Evolutionary conservation across 345 rosid genomes (phyloP).

Genomic region (Noccaea caerulescens): DNA sequence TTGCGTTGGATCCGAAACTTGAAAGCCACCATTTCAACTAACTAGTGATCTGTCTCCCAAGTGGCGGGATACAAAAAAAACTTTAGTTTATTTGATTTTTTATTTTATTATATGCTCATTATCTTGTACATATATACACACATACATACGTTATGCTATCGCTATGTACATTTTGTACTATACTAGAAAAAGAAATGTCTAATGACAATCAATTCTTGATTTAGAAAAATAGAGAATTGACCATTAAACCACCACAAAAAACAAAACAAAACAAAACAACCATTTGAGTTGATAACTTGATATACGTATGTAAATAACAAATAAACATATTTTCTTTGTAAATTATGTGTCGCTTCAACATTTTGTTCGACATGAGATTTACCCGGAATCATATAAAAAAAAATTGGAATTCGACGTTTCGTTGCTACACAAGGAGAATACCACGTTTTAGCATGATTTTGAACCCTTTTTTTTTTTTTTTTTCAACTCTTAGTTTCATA

Average conservation of each 20-base stretch:
- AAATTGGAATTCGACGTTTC: too few species aligned
- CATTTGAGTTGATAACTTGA: background rate
- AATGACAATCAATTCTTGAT: background rate
- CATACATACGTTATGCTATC: background rate
- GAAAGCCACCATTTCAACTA: constrained; percentile 49
- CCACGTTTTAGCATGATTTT: too few species aligned
- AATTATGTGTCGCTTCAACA: too few species aligned
- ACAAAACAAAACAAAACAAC: too few species aligned
- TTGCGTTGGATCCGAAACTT: constrained; percentile 54
- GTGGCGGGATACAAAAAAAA: constrained; percentile 41
- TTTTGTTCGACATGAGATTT: too few species aligned
- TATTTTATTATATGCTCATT: background rate
- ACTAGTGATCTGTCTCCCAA: constrained; percentile 48
- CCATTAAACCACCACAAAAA: constrained; percentile 17
- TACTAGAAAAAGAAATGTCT: background rate
- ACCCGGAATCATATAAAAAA: too few species aligned
- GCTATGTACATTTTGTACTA: background rate
- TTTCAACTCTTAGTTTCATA: too few species aligned
- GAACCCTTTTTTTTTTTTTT: too few species aligned
- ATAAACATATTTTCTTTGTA: too few species aligned
- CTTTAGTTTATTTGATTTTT: constrained; percentile 29
- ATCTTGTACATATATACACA: background rate
- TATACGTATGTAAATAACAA: too few species aligned
- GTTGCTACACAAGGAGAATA: too few species aligned
- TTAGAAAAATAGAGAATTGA: background rate